phyloP scores from a whole-genome alignment of 768 basidiomycete species.

The Rhodotorula sphaerocarpa region DNA sequence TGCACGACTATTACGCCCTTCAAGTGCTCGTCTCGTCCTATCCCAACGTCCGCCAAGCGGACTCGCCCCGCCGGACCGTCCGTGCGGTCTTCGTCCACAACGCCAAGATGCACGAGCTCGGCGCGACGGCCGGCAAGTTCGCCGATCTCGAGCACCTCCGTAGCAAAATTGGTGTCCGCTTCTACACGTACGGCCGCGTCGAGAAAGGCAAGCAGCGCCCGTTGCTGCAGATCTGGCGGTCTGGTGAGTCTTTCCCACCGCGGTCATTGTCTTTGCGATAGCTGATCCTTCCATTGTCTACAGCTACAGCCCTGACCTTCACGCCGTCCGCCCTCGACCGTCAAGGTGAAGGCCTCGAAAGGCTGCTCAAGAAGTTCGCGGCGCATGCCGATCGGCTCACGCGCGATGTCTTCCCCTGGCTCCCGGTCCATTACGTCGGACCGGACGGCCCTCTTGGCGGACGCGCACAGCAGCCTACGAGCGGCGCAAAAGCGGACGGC shows the following conservation, averaged over 20 bases:
- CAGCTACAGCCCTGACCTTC: constrained; percentile 22
- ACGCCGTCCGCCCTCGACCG: constrained; percentile 3
- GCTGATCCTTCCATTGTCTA: neutral
- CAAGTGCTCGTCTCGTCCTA: constrained; percentile 19
- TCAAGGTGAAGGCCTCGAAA: neutral
- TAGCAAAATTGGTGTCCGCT: neutral
- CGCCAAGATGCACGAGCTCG: constrained; percentile 4
- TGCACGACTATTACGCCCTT: constrained; percentile 12
- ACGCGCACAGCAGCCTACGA: neutral
- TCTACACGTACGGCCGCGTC: constrained; percentile 9
- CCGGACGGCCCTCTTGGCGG: constrained; percentile 2
- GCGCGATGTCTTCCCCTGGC: constrained; percentile 8
- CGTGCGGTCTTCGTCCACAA: constrained; percentile 28
- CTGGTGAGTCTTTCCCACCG: constrained; percentile 3
- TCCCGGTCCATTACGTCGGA: constrained; percentile 9
- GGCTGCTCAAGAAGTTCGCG: neutral
- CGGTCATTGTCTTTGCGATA: too few relatives aligned
- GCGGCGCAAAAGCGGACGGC: neutral
- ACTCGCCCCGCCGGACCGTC: neutral
- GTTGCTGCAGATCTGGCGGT: constrained; percentile 7
- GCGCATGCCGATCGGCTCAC: neutral
- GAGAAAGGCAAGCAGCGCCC: neutral
- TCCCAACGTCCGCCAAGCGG: constrained; percentile 22
- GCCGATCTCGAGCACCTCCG: constrained; percentile 9
- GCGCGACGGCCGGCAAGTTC: constrained; percentile 6